Evolutionary conservation across 352 stramenopile species (phyloP).

Genomic region (Albugo candida): DNA sequence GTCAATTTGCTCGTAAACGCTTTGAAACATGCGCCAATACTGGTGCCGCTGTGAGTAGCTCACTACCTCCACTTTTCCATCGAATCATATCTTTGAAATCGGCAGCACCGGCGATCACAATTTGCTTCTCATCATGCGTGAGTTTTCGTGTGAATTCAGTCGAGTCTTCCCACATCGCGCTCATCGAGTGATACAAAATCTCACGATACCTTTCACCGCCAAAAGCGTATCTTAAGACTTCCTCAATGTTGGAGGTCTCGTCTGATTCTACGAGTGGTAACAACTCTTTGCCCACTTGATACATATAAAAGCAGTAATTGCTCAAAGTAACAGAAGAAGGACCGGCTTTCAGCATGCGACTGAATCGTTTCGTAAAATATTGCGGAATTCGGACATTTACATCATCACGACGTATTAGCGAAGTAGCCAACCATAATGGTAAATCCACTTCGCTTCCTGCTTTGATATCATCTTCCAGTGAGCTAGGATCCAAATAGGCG

Average conservation of each 20-base stretch:
- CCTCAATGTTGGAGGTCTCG: slow-evolving; percentile 25
- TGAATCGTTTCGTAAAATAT: slow-evolving; percentile 51
- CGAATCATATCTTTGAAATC: slow-evolving; percentile 55
- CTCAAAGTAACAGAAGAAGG: slow-evolving; percentile 52
- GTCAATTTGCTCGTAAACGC: too few species aligned
- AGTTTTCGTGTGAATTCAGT: slow-evolving; percentile 65
- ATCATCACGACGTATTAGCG: slow-evolving; percentile 26
- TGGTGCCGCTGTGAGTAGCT: slow-evolving; percentile 30
- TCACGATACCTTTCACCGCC: slow-evolving; percentile 53
- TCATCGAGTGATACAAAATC: slow-evolving; percentile 73
- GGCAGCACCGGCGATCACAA: slow-evolving; percentile 39
- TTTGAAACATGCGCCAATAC: slow-evolving; percentile 6
- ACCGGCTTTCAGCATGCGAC: slow-evolving; percentile 61
- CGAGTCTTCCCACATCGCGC: slow-evolving; percentile 61
- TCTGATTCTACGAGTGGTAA: slow-evolving; percentile 25
- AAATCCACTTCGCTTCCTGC: slow-evolving; percentile 34
- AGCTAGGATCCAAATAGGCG: slow-evolving; percentile 58
- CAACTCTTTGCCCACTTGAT: slow-evolving; percentile 40
- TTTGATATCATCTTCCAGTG: slow-evolving; percentile 23
- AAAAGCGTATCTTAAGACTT: slow-evolving; percentile 60
- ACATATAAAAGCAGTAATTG: slow-evolving; percentile 54
- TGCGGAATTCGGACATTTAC: slow-evolving; percentile 34
- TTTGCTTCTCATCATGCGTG: slow-evolving; percentile 40
- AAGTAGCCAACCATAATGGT: slow-evolving; percentile 50
- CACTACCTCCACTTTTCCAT: slow-evolving; percentile 55